A percentile compares a stretch with the other conserved stretches of the same genome.
Evolutionary conservation across 2,329 filamentous ascomycete species (phyloP).

Genomic region (Cyphellophora attinorum): DNA sequence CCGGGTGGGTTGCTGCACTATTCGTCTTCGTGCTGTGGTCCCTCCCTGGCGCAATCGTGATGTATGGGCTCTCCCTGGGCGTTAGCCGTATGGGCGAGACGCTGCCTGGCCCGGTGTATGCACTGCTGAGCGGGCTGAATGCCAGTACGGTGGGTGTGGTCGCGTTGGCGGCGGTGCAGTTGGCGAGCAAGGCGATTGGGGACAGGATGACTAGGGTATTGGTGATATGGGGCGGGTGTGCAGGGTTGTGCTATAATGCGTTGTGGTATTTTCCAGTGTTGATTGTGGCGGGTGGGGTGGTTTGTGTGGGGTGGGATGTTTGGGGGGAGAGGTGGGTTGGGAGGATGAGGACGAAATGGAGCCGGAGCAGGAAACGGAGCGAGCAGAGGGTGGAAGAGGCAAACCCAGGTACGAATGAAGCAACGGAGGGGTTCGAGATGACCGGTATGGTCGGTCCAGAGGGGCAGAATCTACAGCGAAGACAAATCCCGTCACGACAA

Average conservation of each 20-base stretch:
- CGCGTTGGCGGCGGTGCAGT: slow-evolving; percentile 55
- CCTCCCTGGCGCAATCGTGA: slow-evolving; percentile 60
- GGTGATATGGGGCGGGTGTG: slow-evolving; percentile 53
- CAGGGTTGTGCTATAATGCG: slow-evolving; percentile 60
- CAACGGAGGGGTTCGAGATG: no score
- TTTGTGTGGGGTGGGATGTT: slow-evolving; percentile 48
- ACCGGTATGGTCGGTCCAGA: no score
- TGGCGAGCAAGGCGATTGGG: slow-evolving; percentile 58
- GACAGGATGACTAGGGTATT: slow-evolving; percentile 54
- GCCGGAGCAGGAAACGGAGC: slow-evolving; percentile 4
- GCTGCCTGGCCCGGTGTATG: slow-evolving; percentile 55
- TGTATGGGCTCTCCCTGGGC: slow-evolving; percentile 59
- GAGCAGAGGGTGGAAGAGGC: slow-evolving; percentile 1
- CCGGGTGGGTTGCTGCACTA: slow-evolving; percentile 48
- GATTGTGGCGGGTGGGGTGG: slow-evolving; percentile 46
- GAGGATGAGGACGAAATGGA: slow-evolving; percentile 20
- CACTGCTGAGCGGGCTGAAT: slow-evolving; percentile 62
- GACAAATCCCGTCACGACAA: no score
- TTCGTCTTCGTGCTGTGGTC: slow-evolving; percentile 57
- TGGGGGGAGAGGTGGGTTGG: slow-evolving; percentile 42
- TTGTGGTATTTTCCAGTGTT: slow-evolving; percentile 67
- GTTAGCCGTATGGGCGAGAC: slow-evolving; percentile 50
- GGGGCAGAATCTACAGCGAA: no score
- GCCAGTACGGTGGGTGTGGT: slow-evolving; percentile 64
- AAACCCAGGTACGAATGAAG: neutral